phyloP scores from a whole-genome alignment of 352 stramenopile species.

The Globisporangium solare region DNA sequence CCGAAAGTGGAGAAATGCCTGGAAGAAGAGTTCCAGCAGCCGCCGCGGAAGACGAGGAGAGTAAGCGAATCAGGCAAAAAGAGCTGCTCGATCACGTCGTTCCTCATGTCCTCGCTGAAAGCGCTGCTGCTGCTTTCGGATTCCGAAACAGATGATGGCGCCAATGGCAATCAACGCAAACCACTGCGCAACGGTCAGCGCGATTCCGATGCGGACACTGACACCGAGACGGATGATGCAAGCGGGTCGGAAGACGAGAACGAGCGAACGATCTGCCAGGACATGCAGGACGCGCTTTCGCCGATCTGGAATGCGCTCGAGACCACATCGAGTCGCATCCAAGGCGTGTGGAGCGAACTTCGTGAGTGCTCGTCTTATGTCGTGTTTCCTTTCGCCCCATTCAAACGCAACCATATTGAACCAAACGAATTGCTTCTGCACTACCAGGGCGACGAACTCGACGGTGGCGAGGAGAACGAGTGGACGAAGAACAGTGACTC shows the following conservation, averaged over 20 bases:
- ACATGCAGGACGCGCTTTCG: constrained; percentile 12
- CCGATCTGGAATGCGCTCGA: constrained; percentile 9
- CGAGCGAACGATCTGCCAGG: constrained; percentile 7
- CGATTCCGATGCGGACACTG: background rate
- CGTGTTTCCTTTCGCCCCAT: background rate
- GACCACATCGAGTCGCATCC: constrained; percentile 9
- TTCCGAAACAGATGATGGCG: background rate
- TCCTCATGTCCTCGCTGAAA: constrained; percentile 1
- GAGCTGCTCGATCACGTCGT: constrained; percentile 1
- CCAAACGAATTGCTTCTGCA: background rate
- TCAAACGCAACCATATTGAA: background rate
- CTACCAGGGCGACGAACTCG: constrained; percentile 8
- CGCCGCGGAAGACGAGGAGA: constrained; percentile 9
- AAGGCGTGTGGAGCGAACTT: constrained; percentile 3
- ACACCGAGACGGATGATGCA: background rate
- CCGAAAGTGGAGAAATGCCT: constrained; percentile 9
- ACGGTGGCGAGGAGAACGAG: background rate
- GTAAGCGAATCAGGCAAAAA: constrained; percentile 5
- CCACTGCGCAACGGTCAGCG: background rate
- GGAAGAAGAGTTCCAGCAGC: constrained; percentile 6
- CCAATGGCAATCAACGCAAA: background rate
- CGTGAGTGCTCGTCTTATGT: background rate
- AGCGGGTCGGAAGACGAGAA: constrained; percentile 4
- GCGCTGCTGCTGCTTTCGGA: constrained; percentile 3
- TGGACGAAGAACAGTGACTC: background rate